These are phyloP conservation scores for Xylaria cubensis DNA, from an alignment of 495 filamentous ascomycete species.

Conservation along the genomic window DNA sequence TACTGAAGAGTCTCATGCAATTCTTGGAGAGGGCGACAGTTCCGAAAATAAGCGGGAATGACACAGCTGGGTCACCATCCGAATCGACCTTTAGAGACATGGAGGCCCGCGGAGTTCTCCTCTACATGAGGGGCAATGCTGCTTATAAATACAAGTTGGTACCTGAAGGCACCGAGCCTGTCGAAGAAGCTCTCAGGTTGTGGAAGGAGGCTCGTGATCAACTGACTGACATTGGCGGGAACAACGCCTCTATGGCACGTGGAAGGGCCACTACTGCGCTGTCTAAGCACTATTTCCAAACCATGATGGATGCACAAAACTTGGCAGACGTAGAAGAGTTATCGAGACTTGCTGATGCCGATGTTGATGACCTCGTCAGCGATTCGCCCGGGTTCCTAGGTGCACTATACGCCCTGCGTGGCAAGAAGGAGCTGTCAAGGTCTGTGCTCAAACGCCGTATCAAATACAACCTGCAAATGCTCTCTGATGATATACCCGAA, in stretches of 20 bases:
- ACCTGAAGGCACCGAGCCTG: constrained; percentile 18
- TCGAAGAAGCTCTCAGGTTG: constrained; percentile 19
- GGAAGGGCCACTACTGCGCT: constrained; percentile 10
- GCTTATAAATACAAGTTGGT: constrained; percentile 16
- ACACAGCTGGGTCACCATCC: not conserved
- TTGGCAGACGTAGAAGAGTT: constrained; percentile 14
- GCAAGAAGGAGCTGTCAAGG: not conserved
- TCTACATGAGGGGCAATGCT: constrained; percentile 15
- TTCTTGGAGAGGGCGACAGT: not conserved
- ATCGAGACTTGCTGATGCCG: constrained; percentile 7
- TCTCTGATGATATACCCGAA: not conserved
- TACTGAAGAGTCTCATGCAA: not conserved
- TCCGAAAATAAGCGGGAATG: not conserved
- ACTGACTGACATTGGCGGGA: constrained; percentile 16
- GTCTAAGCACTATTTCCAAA: constrained; percentile 25
- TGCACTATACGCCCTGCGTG: not conserved
- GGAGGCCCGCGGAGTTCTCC: constrained; percentile 17
- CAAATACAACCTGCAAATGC: not conserved
- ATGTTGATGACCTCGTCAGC: not conserved
- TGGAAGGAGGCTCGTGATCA: constrained; percentile 16
- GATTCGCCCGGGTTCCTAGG: constrained; percentile 8
- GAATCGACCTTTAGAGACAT: not conserved
- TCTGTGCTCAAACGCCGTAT: not conserved
- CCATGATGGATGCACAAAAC: constrained; percentile 13
- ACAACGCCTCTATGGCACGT: not conserved